phyloP scores from a whole-genome alignment of 805 yeast species.

The Wickerhamia fluorescens region DNA sequence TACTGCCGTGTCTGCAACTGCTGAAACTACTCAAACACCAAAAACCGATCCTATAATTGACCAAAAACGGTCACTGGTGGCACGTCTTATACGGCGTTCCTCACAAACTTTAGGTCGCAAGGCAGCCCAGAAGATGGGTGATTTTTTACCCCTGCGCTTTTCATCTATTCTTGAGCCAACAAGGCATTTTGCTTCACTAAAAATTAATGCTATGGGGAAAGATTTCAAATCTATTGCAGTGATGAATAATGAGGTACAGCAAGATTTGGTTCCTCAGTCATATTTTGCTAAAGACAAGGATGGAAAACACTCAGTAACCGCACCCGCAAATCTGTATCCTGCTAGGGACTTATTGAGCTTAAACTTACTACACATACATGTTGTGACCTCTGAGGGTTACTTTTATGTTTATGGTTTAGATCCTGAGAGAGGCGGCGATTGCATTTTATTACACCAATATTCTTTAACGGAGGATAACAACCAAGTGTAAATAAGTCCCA shows the following conservation, averaged over 20 bases:
- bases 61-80: slow-evolving; percentile 63
- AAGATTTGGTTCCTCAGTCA: slow-evolving; percentile 24
- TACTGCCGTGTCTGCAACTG: no score
- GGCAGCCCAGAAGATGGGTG: slow-evolving; percentile 85
- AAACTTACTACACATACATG: slow-evolving; percentile 45
- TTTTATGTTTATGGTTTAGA: slow-evolving; percentile 77
- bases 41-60: slow-evolving; percentile 62
- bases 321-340: slow-evolving; percentile 4
- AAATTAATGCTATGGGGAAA: slow-evolving; percentile 41
- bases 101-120: slow-evolving; percentile 71
- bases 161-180: slow-evolving; percentile 82
- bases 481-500: no score
- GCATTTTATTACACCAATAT: slow-evolving; percentile 69
- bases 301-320: slow-evolving; percentile 1
- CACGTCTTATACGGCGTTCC: slow-evolving; percentile 66
- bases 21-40: no score
- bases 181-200: slow-evolving; percentile 85
- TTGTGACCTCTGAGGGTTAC: slow-evolving; percentile 76
- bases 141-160: slow-evolving; percentile 73
- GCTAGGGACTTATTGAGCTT: slow-evolving; percentile 9
- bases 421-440: slow-evolving; percentile 89
- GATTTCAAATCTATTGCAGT: slow-evolving; percentile 41
- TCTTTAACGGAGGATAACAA: slow-evolving; percentile 35
- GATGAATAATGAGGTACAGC: slow-evolving; percentile 29
- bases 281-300: slow-evolving; percentile 15